These are phyloP conservation scores for Acanthamoeba sp. DNA, from an alignment of 208 protist species.

Conservation along the genomic window DNA sequence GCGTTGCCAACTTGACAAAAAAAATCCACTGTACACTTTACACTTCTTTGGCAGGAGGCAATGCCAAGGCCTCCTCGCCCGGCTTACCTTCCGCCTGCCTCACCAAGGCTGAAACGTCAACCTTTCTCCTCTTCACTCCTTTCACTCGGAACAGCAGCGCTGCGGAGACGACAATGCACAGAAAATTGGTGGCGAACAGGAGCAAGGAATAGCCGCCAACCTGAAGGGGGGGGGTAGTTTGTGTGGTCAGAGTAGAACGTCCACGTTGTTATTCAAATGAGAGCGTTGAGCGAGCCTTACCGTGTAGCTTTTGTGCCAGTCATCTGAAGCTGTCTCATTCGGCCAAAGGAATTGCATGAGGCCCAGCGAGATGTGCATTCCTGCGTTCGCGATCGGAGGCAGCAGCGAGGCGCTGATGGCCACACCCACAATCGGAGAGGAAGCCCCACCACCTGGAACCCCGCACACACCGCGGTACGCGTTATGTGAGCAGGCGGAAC, in stretches of 20 bases:
- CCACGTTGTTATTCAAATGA: no score
- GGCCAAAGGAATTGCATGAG: neutral
- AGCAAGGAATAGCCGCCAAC: slow-evolving; percentile 17
- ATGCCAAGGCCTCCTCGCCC: no score
- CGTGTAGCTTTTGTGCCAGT: neutral
- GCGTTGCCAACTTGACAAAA: no score
- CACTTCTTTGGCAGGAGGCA: no score
- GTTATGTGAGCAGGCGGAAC: no score
- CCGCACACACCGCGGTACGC: no score
- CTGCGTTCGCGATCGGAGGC: slow-evolving; percentile 47
- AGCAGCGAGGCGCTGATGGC: slow-evolving; percentile 75
- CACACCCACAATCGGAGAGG: slow-evolving; percentile 48
- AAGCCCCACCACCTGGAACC: neutral
- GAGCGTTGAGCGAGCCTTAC: neutral
- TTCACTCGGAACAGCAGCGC: slow-evolving; percentile 63
- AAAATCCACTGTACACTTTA: no score
- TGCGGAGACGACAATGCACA: slow-evolving; percentile 19
- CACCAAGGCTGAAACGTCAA: neutral
- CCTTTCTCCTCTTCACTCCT: slow-evolving; percentile 2
- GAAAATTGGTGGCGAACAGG: slow-evolving; percentile 57
- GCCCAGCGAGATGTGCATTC: slow-evolving; percentile 47
- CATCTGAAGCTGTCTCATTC: neutral
- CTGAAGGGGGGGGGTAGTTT: no score
- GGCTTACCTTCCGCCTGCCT: slow-evolving; percentile 4
- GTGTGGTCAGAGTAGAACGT: no score